Evolutionary conservation across 495 filamentous ascomycete genomes (phyloP), one percentile per base, ranked within the genome.

Genomic region (Tetracladium setigerum): DNA sequence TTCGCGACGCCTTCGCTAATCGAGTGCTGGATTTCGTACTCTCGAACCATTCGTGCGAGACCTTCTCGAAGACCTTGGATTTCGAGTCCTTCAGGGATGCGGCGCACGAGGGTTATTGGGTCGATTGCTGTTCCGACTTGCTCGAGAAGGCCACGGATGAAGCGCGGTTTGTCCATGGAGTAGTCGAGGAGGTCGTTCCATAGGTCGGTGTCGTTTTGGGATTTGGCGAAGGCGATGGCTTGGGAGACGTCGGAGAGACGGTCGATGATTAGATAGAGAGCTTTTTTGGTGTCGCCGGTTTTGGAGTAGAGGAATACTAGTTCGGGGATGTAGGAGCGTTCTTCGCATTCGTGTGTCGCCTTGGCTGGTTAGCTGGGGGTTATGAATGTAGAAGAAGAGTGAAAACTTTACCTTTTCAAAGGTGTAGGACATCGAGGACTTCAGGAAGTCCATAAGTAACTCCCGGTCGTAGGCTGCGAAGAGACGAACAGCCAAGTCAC

Each of bases 171-270:
- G 63, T 95, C 87, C 94, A 98, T 97, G 17, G 80, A 84, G 67
- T 96, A 96, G 49, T 89, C 78, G 16, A 98, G 79, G 9, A 98
- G 74, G 57, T 98, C 92, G 52, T 95, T 83, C 92, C 92, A 98
- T 0, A 98, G 74, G 54, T 91, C 86, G 0, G 80, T 78, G 49
- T 97, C 91, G 48, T 89, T 77, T 61, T 95, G 89, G 38, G 87
- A 82, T 63, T 95, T 95, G 40, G 89, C 89, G 52, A 97, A 98
- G 7, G 83, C 75, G 52, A 98, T 97, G 38, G 92, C 92, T 48
- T 89, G 86, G 4, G 81, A 84, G 36, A 97, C 88, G 56, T 97
- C 89, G 46, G 78, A 78, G 5, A 98, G 72, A 8, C 84, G 81
- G 49, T 90, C 86, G 57, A 96, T 89, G 52, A 98, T 97, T 38